Base-by-base conservation (phyloP, 805 yeast genomes). In the Isabelozyma heimii region DNA sequence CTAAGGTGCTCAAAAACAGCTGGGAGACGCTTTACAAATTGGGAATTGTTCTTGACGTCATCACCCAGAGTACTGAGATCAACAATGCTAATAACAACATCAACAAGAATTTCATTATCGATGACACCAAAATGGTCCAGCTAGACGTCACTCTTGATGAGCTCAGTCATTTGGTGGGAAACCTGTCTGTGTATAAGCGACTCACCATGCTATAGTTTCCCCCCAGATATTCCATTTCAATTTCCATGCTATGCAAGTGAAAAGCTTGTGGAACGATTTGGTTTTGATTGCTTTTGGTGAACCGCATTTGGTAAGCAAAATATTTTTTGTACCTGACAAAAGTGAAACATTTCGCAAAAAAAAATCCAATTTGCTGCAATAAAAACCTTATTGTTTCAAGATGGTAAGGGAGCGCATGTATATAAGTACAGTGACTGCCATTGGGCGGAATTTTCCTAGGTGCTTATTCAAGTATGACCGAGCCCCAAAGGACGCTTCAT, bases 1-100 rank as follows among this genome's bases (percentile, higher is more conserved):
- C 82, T 48, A 78, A 72, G 33, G 80, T 84, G 26, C 75, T 90
- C 53, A 75, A 80, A 43, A 80, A 80, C 38, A 80, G 88, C 37
- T 91, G 97, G 97, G 94, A 88, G 54, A 70, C 78, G 1, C 62
- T 91, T 30, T 80, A 79, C 53, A 69, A 69, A n/a, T 55, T 76
- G 27, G 85, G 86, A 1, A 60, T 89, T 5, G 58, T 88, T 8
- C 59, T 76, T 5, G 83, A 79, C 47, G 62, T 76, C 3, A 75
- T 77, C 8, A 63, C 69, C 42, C 70, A 69, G 45, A 74, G 66
- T 46, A 77, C 73, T 47, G 67, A 69, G n/a, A 67, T 67, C 33
- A 61, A 65, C 37, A 56, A 55, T 40, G 60, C 69, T 47, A 60
- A 60, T 42, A 54, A 48, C 45, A 61, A 62, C 47, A 56, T 63